Evolutionary conservation across 495 filamentous ascomycete species (phyloP).

Genomic region (Penicillium crystallinum): DNA sequence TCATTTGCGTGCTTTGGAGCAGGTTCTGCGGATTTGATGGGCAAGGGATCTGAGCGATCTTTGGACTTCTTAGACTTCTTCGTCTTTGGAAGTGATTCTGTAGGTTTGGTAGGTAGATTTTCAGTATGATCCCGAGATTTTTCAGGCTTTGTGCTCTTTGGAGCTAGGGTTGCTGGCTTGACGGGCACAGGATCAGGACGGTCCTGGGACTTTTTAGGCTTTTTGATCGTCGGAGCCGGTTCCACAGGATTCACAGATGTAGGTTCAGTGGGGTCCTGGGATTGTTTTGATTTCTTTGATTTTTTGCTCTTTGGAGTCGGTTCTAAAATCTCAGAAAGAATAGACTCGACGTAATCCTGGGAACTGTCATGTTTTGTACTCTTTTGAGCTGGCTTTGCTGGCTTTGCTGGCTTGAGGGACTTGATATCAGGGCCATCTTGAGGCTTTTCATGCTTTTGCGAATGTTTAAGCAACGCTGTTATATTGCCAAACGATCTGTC

Average conservation of each 20-base stretch:
- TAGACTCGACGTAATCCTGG: neutral
- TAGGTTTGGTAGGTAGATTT: neutral
- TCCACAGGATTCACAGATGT: neutral
- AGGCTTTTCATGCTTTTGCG: neutral
- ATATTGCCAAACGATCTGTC: neutral
- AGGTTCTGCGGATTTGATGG: neutral
- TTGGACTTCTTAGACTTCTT: neutral
- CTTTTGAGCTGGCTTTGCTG: neutral
- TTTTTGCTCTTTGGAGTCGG: neutral
- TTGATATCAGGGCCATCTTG: neutral
- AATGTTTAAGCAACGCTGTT: neutral
- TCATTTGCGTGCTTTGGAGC: neutral
- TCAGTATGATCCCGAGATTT: neutral
- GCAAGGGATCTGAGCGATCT: neutral
- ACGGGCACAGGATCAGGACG: neutral
- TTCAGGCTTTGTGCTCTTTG: neutral
- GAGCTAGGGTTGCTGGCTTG: neutral
- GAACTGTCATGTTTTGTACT: neutral
- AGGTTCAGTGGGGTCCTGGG: neutral
- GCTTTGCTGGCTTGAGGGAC: neutral
- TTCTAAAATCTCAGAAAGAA: neutral
- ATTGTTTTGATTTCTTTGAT: neutral
- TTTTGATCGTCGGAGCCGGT: neutral
- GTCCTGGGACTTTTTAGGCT: neutral
- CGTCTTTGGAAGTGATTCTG: neutral